These are phyloP conservation scores for Nidularia pulvinata DNA, from an alignment of 768 basidiomycete species.

Conservation along the genomic window DNA sequence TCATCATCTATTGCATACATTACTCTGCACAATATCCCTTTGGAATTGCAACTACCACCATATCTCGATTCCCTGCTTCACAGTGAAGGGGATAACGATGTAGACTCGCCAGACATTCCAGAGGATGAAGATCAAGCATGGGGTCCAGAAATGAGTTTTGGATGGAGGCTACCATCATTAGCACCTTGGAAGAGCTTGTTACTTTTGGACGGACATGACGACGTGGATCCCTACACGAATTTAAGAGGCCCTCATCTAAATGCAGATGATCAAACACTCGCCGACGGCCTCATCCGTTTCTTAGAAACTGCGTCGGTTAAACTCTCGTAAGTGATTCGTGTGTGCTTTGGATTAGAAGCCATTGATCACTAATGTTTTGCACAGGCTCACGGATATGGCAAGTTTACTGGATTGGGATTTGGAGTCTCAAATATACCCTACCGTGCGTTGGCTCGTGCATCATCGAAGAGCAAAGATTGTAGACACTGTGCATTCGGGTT, in stretches of 20 bases:
- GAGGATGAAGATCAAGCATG: conserved; percentile 59
- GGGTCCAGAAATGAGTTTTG: conserved; percentile 69
- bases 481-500: conserved; percentile 75
- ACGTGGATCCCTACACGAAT: conserved; percentile 59
- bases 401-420: conserved; percentile 82
- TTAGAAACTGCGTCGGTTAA: conserved; percentile 73
- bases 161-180: conserved; percentile 74
- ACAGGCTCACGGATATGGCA: conserved; percentile 78
- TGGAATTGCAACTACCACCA: conserved; percentile 89
- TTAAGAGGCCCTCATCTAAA: conserved; percentile 57
- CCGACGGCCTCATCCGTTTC: conserved; percentile 75
- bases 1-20: conserved; percentile 76
- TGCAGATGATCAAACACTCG: conserved; percentile 64
- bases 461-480: conserved; percentile 90
- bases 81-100: conserved; percentile 57
- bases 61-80: conserved; percentile 73
- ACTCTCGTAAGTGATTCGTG: conserved; percentile 58
- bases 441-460: conserved; percentile 91
- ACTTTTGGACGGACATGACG: conserved; percentile 61
- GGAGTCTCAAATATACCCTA: conserved; percentile 80
- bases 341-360: background rate
- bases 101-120: conserved; percentile 45
- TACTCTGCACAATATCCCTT: conserved; percentile 72
- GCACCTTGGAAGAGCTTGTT: conserved; percentile 93
- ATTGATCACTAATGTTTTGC: conserved; percentile 2